Evolutionary conservation across 1,284 basidiomycete species (phyloP), one percentile per base, ranked within the genome.

Genomic region (Ustilago vetiveriae): DNA sequence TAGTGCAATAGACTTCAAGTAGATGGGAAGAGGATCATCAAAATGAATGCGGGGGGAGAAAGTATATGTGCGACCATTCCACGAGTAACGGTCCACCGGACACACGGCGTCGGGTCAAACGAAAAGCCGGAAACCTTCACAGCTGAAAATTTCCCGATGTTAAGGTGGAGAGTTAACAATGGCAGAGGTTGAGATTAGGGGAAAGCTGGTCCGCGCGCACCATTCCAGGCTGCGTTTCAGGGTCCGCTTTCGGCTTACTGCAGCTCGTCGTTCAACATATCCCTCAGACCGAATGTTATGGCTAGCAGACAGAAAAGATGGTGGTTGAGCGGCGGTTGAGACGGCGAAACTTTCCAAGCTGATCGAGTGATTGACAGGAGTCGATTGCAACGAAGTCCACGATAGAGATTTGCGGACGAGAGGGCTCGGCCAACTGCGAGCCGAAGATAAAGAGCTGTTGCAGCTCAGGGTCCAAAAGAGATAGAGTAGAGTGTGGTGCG

Each of bases 391-490:
- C n/a, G n/a, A n/a, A n/a, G n/a, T n/a, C n/a, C n/a, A n/a, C 33
- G 29, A 30, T 30, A 30, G 29, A 30, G 29, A 30, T 30, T n/a
- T n/a, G n/a, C n/a, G n/a, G n/a, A n/a, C n/a, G n/a, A n/a, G n/a
- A n/a, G n/a, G n/a, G n/a, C 16, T 2, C 33, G 33, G 33, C 29
- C 46, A 27, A 29, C 17, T 44, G 40, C 47, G 52, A 53, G 54
- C 26, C 35, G 55, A 22, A 36, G 38, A 38, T 32, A 50, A 41
- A 44, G 48, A 36, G 30, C 33, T 35, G 30, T 22, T 11, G 13
- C 17, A 17, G n/a, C 5, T 17, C 10, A 32, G 39, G 38, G 37
- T 23, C 23, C 39, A 30, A 36, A 14, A n/a, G n/a, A n/a, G n/a
- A n/a, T n/a, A n/a, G 23, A 37, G 24, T 22, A 19, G 14, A 35